These are phyloP conservation scores for Cicer arietinum DNA, from an alignment of 306 rosid species.

Conservation along the genomic window DNA sequence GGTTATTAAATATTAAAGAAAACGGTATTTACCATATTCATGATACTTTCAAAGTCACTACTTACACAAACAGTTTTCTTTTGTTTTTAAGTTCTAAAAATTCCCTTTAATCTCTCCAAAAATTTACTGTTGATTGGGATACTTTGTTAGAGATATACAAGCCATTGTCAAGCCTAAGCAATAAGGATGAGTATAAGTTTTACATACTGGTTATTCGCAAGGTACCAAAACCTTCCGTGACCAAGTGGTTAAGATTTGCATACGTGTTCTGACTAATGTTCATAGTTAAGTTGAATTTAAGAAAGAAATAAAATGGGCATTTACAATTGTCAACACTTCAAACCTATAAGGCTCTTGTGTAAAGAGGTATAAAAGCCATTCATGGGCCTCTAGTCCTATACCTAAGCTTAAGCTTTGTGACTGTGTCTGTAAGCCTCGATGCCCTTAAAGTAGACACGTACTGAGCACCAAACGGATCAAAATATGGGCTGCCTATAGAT, in stretches of 20 bases:
- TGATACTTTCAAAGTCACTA: neutral
- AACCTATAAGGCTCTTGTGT: neutral
- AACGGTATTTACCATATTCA: slow-evolving; percentile 9
- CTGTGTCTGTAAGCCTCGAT: neutral
- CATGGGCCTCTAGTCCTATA: neutral
- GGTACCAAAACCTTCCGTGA: slow-evolving; percentile 11
- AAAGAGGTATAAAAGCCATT: neutral
- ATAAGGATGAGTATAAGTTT: neutral
- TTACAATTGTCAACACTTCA: neutral
- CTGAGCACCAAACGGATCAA: neutral
- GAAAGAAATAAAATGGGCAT: slow-evolving; percentile 2
- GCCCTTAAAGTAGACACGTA: neutral
- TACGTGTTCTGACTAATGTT: neutral
- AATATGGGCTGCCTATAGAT: slow-evolving; percentile 4
- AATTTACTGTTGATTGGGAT: neutral
- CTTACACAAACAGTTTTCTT: slow-evolving; percentile 3
- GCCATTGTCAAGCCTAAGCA: too few species aligned
- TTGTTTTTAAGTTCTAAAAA: slow-evolving; percentile 6
- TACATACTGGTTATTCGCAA: slow-evolving; percentile 6
- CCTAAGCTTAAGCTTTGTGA: neutral
- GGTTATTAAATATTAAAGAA: slow-evolving; percentile 16
- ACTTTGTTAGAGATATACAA: too few species aligned
- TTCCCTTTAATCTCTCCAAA: slow-evolving; percentile 5
- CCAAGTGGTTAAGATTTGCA: slow-evolving; percentile 14
- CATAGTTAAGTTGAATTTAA: slow-evolving; percentile 1